Conservation (phyloP, 306 rosid genomes). For the Cajanus cajan region DNA sequence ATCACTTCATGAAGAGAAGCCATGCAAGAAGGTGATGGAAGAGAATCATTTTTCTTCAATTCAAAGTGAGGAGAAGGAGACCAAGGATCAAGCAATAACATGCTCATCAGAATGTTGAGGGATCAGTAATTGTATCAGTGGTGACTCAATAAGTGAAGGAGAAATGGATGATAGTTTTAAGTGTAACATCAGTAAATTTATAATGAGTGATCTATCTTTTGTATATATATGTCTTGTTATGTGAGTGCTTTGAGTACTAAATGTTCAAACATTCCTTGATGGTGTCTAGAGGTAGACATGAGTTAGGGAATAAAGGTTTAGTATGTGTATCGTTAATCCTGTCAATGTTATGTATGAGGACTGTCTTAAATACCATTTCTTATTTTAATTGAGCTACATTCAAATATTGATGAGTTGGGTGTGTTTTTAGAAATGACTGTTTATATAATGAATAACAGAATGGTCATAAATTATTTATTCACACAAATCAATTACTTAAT, state of each 20-base stretch:
- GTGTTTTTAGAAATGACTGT: neutral
- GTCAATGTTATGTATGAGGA: slow-evolving; percentile 14
- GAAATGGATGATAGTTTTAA: neutral
- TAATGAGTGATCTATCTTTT: slow-evolving; percentile 20
- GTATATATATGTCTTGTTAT: slow-evolving; percentile 5
- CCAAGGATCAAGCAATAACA: slow-evolving; percentile 15
- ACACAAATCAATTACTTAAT: neutral
- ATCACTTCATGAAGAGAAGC: slow-evolving; percentile 16
- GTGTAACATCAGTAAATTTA: slow-evolving; percentile 14
- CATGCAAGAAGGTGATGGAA: neutral
- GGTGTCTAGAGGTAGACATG: slow-evolving; percentile 12
- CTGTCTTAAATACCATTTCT: neutral
- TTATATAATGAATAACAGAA: neutral
- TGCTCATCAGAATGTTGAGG: slow-evolving; percentile 27
- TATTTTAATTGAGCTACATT: neutral
- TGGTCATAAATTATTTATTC: neutral
- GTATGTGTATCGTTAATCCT: neutral
- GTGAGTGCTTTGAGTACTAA: slow-evolving; percentile 1
- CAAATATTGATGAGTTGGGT: neutral
- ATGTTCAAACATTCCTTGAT: slow-evolving; percentile 12
- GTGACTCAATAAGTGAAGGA: slow-evolving; percentile 25
- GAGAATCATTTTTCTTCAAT: slow-evolving; percentile 1
- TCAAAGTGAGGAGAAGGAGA: slow-evolving; percentile 5
- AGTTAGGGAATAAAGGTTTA: slow-evolving; percentile 14
- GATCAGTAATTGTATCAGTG: neutral